Evolutionary conservation across 2,329 filamentous ascomycete genomes (phyloP).

Genomic region (Leptoxyphium fumago): DNA sequence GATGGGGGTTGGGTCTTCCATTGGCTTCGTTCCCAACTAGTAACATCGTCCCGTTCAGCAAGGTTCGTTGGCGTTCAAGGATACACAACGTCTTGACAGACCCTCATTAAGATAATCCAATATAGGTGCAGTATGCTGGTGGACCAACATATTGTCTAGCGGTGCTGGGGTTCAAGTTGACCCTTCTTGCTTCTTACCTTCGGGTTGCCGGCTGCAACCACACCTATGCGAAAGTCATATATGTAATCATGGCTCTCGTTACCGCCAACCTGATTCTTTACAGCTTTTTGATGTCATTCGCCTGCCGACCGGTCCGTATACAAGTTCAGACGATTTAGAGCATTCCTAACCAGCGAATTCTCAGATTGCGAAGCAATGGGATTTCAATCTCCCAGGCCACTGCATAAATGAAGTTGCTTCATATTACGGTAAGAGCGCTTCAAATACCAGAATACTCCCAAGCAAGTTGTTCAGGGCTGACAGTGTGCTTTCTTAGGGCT

Average conservation of each 20-base stretch:
- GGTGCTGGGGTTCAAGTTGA: slow-evolving; percentile 6
- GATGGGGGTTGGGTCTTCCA: slow-evolving; percentile 5
- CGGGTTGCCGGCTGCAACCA: slow-evolving; percentile 7
- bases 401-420: slow-evolving; percentile 6
- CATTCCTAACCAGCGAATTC: background rate
- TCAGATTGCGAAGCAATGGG: slow-evolving; percentile 7
- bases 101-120: background rate
- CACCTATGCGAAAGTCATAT: slow-evolving; percentile 3
- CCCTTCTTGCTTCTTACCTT: slow-evolving; percentile 4
- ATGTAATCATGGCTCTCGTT: slow-evolving; percentile 3
- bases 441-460: no score
- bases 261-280: slow-evolving; percentile 5
- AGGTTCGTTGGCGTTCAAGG: background rate
- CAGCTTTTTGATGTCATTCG: slow-evolving; percentile 6
- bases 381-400: slow-evolving; percentile 3
- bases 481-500: no score
- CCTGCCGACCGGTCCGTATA: slow-evolving; percentile 2
- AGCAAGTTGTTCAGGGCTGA: no score
- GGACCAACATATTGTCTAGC: slow-evolving; percentile 6
- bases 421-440: slow-evolving; percentile 3
- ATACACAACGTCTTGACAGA: no score
- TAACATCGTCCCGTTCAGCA: slow-evolving; percentile 5
- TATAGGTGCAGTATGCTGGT: slow-evolving; percentile 4
- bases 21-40: slow-evolving; percentile 2
- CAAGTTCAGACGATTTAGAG: background rate